These are phyloP conservation scores for Euphorbia celastroides DNA, from an alignment of 441 rosid genomes.

Conservation along the genomic window DNA sequence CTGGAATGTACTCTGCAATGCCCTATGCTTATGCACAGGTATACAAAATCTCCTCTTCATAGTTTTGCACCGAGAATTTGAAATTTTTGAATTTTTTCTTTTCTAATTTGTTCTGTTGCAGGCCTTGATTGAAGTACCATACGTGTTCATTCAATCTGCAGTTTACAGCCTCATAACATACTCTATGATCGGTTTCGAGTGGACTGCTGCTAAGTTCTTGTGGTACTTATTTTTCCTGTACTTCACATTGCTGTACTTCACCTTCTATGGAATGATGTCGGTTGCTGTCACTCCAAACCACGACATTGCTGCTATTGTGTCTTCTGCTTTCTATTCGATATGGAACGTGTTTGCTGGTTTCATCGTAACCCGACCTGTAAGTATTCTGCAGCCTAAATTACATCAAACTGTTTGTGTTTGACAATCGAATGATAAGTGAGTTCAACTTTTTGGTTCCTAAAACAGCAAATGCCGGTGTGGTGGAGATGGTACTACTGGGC, in stretches of 20 bases:
- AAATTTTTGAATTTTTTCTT: neutral
- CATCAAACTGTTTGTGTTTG: neutral
- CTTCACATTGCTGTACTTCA: slow-evolving; percentile 68
- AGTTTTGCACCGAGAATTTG: too few species aligned
- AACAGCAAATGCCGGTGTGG: slow-evolving; percentile 50
- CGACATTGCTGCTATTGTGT: slow-evolving; percentile 49
- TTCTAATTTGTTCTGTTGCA: slow-evolving; percentile 21
- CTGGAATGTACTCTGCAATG: slow-evolving; percentile 68
- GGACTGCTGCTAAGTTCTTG: slow-evolving; percentile 55
- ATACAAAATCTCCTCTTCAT: neutral
- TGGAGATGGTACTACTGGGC: slow-evolving; percentile 63
- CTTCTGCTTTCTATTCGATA: slow-evolving; percentile 37
- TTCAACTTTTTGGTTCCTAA: too few species aligned
- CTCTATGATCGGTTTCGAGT: slow-evolving; percentile 65
- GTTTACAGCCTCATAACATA: slow-evolving; percentile 52
- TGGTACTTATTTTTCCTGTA: slow-evolving; percentile 75
- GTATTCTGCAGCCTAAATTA: slow-evolving; percentile 1
- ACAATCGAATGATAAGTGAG: neutral
- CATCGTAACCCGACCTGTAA: slow-evolving; percentile 61
- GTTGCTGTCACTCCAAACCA: slow-evolving; percentile 68
- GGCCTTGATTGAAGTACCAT: slow-evolving; percentile 69
- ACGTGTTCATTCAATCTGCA: slow-evolving; percentile 41
- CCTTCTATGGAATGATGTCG: slow-evolving; percentile 75
- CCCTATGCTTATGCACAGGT: slow-evolving; percentile 79
- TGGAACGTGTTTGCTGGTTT: slow-evolving; percentile 80